Evolutionary conservation across 768 basidiomycete species (phyloP).

Genomic region (Gymnopilus dilepis): DNA sequence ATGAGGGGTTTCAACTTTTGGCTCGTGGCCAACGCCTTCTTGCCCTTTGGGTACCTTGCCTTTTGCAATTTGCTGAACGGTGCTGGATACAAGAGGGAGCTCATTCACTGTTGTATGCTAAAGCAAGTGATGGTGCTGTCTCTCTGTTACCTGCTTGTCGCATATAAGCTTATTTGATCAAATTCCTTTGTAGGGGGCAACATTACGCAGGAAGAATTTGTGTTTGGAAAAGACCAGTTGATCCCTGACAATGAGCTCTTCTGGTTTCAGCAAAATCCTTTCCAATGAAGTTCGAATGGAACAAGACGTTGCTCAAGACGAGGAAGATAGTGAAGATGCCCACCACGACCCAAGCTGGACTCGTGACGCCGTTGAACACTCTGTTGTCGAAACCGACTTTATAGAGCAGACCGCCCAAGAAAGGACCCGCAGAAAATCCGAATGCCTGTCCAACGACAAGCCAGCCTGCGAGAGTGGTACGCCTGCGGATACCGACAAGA

Average conservation of each 20-base stretch:
- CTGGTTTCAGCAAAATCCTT: background rate
- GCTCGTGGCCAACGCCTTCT: background rate
- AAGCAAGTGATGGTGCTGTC: background rate
- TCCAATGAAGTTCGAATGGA: no score
- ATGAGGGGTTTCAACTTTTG: background rate
- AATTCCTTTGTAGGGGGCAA: no score
- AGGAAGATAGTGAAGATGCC: conserved; percentile 57
- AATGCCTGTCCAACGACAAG: conserved; percentile 66
- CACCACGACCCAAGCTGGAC: conserved; percentile 71
- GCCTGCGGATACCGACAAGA: conserved; percentile 66
- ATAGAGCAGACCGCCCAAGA: conserved; percentile 64
- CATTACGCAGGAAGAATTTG: background rate
- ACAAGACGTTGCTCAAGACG: conserved; percentile 38
- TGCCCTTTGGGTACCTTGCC: background rate
- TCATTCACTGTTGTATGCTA: background rate
- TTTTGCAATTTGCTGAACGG: background rate
- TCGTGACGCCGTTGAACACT: conserved; percentile 71
- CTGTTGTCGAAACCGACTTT: conserved; percentile 60
- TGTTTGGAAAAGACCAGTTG: background rate
- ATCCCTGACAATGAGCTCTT: background rate
- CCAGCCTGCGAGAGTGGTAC: conserved; percentile 67
- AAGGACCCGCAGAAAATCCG: conserved; percentile 68
- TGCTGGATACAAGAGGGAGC: background rate
- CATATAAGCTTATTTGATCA: no score
- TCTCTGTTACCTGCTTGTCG: no score